Base-by-base conservation (phyloP, 495 filamentous ascomycete species). In the Penicillium fimorum region DNA sequence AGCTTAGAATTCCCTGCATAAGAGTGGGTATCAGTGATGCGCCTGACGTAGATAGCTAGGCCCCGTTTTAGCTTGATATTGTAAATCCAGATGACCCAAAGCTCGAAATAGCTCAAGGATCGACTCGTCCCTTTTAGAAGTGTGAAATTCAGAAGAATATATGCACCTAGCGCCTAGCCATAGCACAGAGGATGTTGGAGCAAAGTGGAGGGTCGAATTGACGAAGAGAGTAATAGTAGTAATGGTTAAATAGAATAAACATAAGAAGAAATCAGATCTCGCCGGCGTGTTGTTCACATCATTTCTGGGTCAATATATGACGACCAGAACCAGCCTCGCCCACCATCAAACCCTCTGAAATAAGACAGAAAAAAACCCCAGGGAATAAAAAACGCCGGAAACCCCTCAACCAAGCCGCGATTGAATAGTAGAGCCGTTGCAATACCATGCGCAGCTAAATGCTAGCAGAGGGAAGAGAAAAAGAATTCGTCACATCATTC, bases 401-500 rank as follows among this genome's bases (percentile, higher is more conserved):
- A 75, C 73, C 74, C 72, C 72, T 68, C 71, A 72, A 67, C 72
- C 73, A 66, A 72, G 61, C 73, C 71, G 67, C 56, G 58, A 71
- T 61, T 71, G 58, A 64, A 68, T 48, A 59, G 62, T 56, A 68
- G 47, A 70, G 66, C 53, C 65, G 56, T 68, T 58, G 67, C 59
- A 66, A 66, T 57, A 66, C 62, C 58, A 64, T 63, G 68, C 69
- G 67, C 71, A 67, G 72, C 70, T 60, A 68, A 61, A 68, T 71
- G 69, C 65, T 64, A 62, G 68, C 65, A 76, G 66, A 70, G 69
- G 66, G 68, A 65, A 73, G 63, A 71, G 57, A 64, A 68, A 40
- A 25, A 43, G 65, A 66, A 64, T 48, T 65, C 65, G 60, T 68
- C 61, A 68, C 63, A 58, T 92, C 87, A 98, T 84, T 96, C 95